Evolutionary conservation across 2,329 filamentous ascomycete species (phyloP), one percentile per base, ranked within the genome.

Genomic region (Nigrograna mackinnonii): DNA sequence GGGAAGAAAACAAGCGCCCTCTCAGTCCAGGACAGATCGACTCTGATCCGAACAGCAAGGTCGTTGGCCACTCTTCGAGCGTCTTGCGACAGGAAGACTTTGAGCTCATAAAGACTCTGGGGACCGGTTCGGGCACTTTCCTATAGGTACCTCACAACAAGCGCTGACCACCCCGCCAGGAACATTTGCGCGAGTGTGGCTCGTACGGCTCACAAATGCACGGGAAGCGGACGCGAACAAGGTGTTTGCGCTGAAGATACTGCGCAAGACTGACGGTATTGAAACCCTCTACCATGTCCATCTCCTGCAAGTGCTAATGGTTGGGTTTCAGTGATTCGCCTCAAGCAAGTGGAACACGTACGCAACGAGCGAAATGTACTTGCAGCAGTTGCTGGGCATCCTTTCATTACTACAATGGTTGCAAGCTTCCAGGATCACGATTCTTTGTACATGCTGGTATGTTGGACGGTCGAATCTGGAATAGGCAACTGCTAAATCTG

Each of bases 281-380:
- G 43, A 36, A 14, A 46, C 32, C 36, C 13, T 19, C 28, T 7
- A 16, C 47, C 38, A 37, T 43, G 18, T 26, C 11, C n/a, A 46
- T 39, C 37, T 43, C 36, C 20, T 41, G 42, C 50, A 45, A 31
- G 40, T 44, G 48, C 57, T 62, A 50, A 61, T 40, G 19, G 42
- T 35, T 35, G 17, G 45, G 38, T 49, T 46, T 34, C 59, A 81
- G 85, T 94, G 33, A 86, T 94, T 66, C 85, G 85, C 50, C 79
- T 92, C 44, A 92, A 92, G 75, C 89, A 94, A 64, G 85, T 92
- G 54, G 88, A 92, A 70, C 89, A 94, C 68, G 88, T 92, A 41
- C 85, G 87, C 47, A 88, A 91, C 69, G 89, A 94, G 75, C 85
- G 88, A 56, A 81, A 84, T 49, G 85, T 92, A 54, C 82, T 94